Percentiles rank a stretch among this genome's conserved stretches.
Evolutionary conservation across 305 asterid genomes (phyloP).

Genomic region (Fraxinus greggii): DNA sequence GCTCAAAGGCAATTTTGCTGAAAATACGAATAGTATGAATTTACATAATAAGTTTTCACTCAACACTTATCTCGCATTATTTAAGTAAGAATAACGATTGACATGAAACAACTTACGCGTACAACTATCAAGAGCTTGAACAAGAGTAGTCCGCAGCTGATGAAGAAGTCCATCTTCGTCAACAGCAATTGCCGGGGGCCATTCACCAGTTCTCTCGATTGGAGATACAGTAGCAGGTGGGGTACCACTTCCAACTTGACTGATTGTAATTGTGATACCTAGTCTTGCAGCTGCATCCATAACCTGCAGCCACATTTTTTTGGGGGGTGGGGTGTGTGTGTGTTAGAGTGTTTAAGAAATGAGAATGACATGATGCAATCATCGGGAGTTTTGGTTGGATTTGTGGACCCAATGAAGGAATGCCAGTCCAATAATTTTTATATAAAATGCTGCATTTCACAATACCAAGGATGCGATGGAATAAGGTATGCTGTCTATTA

Average conservation of each 20-base stretch:
- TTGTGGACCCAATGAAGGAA: background rate
- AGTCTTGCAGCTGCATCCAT: constrained; percentile 77
- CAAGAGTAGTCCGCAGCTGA: constrained; percentile 73
- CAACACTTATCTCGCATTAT: constrained; percentile 13
- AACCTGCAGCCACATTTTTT: constrained; percentile 41
- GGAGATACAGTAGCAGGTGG: constrained; percentile 54
- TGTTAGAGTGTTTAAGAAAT: background rate
- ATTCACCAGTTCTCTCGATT: constrained; percentile 56
- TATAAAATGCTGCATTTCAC: background rate
- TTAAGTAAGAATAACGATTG: constrained; percentile 11
- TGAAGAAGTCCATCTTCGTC: constrained; percentile 89
- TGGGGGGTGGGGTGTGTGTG: background rate
- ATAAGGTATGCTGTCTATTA: background rate
- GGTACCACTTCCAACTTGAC: constrained; percentile 76
- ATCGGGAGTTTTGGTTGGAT: background rate
- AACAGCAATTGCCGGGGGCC: constrained; percentile 81
- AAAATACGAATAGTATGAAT: constrained; percentile 27
- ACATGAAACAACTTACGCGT: constrained; percentile 37
- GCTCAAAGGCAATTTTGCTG: constrained; percentile 53
- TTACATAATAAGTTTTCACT: background rate
- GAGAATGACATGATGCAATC: background rate
- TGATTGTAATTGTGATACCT: constrained; percentile 59
- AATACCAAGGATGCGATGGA: background rate
- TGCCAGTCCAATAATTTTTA: background rate
- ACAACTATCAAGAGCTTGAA: constrained; percentile 69